Conservation (phyloP, 2,329 filamentous ascomycete species). For the Fusarium chlamydosporum region DNA sequence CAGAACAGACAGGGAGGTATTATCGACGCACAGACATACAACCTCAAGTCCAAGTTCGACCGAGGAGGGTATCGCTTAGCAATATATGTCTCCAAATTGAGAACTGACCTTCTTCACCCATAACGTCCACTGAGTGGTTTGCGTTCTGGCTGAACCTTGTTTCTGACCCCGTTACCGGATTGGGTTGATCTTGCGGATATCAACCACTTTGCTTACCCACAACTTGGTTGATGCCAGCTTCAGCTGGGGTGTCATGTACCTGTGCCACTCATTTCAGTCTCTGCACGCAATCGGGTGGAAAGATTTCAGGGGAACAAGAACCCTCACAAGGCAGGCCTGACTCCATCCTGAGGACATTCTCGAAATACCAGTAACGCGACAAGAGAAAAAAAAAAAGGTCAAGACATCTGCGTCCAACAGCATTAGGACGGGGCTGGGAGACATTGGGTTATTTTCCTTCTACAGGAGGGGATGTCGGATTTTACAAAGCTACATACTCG, state of each 20-base stretch:
- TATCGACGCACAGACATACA: slow-evolving; percentile 36
- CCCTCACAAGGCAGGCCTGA: slow-evolving; percentile 14
- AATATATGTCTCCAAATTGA: slow-evolving; percentile 24
- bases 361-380: slow-evolving; percentile 2
- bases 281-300: slow-evolving; percentile 11
- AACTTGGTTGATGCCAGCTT: slow-evolving; percentile 30
- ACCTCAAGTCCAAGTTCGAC: slow-evolving; percentile 20
- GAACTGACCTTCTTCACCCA: slow-evolving; percentile 26
- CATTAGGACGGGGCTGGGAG: background rate
- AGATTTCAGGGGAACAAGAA: slow-evolving; percentile 10
- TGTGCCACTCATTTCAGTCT: slow-evolving; percentile 33
- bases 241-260: slow-evolving; percentile 32
- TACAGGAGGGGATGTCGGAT: background rate
- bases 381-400: slow-evolving; percentile 15
- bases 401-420: slow-evolving; percentile 11
- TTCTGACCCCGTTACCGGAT: slow-evolving; percentile 34
- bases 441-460: background rate
- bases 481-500: slow-evolving; percentile 20
- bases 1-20: slow-evolving; percentile 25
- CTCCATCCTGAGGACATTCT: slow-evolving; percentile 11
- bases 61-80: slow-evolving; percentile 23
- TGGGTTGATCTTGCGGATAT: slow-evolving; percentile 33
- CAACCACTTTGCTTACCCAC: slow-evolving; percentile 32
- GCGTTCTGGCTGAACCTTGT: slow-evolving; percentile 43
- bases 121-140: slow-evolving; percentile 27